phyloP scores from a whole-genome alignment of 2,329 filamentous ascomycete genomes.

The Botrytis byssoidea region DNA sequence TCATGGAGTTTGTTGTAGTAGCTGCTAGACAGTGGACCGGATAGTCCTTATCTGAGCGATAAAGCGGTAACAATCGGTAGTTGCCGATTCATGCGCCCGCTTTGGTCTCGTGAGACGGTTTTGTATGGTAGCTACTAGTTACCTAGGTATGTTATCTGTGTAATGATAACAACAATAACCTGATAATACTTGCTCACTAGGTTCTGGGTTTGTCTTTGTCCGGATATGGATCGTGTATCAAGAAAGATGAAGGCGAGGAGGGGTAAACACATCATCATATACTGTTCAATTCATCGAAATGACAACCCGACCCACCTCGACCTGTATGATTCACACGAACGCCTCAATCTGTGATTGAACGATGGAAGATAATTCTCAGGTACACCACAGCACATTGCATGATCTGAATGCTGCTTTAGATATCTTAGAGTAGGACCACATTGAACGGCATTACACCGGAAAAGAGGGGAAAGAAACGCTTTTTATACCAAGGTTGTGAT shows the following conservation, averaged over 20 bases:
- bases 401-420: constrained; percentile 6
- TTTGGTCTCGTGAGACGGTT: neutral
- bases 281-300: neutral
- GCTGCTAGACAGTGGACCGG: neutral
- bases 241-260: neutral
- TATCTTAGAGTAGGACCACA: neutral
- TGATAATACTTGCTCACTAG: neutral
- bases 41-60: constrained; percentile 11
- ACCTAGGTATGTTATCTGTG: neutral
- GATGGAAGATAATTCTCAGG: constrained; percentile 3
- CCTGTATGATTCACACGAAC: neutral
- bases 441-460: neutral
- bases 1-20: neutral
- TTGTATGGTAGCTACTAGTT: neutral
- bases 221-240: neutral
- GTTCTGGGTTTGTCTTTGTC: constrained; percentile 11
- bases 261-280: constrained; percentile 7
- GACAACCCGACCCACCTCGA: neutral
- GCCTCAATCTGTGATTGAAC: neutral
- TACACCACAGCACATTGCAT: constrained; percentile 2
- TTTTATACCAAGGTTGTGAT: neutral
- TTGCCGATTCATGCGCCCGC: neutral
- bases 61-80: constrained; percentile 10
- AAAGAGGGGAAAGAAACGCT: neutral
- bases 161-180: neutral